phyloP scores from a whole-genome alignment of 345 rosid genomes.

The Bruguiera sexangula region DNA sequence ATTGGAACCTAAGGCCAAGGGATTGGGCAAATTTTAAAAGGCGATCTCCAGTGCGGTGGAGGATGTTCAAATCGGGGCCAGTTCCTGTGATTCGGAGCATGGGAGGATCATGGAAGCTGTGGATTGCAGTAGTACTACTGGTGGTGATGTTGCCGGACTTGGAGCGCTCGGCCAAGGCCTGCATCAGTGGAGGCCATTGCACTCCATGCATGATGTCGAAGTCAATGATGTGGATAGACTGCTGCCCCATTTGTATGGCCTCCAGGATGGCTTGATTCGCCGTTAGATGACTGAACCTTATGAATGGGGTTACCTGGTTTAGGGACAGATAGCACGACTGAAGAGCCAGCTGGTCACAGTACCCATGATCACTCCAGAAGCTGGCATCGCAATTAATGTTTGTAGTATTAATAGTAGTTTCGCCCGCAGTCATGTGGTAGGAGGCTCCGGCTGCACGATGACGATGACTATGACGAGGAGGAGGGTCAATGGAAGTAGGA shows the following conservation, averaged over 20 bases:
- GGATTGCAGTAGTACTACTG: neutral
- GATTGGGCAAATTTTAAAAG: conserved; percentile 74
- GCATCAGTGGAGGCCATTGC: conserved; percentile 99
- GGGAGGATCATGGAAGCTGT: conserved; percentile 45
- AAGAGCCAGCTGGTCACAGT: conserved; percentile 16
- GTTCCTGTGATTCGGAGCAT: conserved; percentile 82
- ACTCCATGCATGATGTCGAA: conserved; percentile 96
- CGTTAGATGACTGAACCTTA: conserved; percentile 81
- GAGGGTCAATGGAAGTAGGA: neutral
- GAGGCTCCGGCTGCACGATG: neutral
- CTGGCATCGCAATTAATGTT: conserved; percentile 1
- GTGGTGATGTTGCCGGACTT: neutral
- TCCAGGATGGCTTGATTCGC: conserved; percentile 95
- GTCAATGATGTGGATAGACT: conserved; percentile 73
- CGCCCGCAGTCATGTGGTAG: neutral
- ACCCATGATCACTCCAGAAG: neutral
- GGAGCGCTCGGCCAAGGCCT: conserved; percentile 73
- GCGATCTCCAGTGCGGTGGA: conserved; percentile 80
- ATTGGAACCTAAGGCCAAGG: conserved; percentile 72
- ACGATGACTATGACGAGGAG: neutral
- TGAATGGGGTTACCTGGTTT: conserved; percentile 84
- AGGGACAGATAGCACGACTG: conserved; percentile 79
- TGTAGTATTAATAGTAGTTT: neutral
- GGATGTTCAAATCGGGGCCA: conserved; percentile 55
- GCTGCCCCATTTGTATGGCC: conserved; percentile 52